Evolutionary conservation across 1,284 basidiomycete genomes (phyloP).

Genomic region (Cryptococcus floricola): DNA sequence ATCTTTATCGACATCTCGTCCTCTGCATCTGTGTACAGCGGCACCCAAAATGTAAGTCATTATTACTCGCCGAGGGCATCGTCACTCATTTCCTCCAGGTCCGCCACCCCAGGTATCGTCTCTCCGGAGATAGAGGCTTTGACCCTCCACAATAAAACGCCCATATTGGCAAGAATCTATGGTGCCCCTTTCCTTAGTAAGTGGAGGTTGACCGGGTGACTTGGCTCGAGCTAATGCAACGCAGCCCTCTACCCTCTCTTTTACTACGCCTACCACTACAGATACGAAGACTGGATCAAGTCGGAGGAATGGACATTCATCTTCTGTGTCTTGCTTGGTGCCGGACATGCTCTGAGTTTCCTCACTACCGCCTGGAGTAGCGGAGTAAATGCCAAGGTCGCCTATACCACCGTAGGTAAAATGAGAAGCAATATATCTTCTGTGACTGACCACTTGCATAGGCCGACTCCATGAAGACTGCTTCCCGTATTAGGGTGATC

Average conservation of each 20-base stretch:
- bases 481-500: conserved; percentile 76
- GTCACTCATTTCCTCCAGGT: conserved; percentile 8
- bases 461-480: conserved; percentile 66
- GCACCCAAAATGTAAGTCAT: conserved; percentile 11
- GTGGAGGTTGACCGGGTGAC: conserved; percentile 8
- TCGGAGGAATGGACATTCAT: conserved; percentile 97
- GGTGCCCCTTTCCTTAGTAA: conserved; percentile 69
- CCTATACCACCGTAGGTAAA: conserved; percentile 51
- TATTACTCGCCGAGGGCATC: background rate
- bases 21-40: background rate
- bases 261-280: conserved; percentile 78
- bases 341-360: conserved; percentile 87
- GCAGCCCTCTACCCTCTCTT: conserved; percentile 75
- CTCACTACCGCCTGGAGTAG: conserved; percentile 88
- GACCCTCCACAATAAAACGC: conserved; percentile 73
- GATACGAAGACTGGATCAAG: conserved; percentile 84
- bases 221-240: background rate
- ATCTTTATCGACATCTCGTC: too few relatives aligned
- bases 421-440: background rate
- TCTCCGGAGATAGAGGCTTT: conserved; percentile 82
- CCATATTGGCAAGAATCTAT: conserved; percentile 76
- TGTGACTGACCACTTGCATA: conserved; percentile 34
- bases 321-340: conserved; percentile 77
- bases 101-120: conserved; percentile 52
- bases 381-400: conserved; percentile 71